A percentile compares a stretch with the other conserved stretches of the same genome.
These are phyloP conservation scores for Parastagonospora avenae DNA, from an alignment of 2,329 filamentous ascomycete species.

Conservation along the genomic window DNA sequence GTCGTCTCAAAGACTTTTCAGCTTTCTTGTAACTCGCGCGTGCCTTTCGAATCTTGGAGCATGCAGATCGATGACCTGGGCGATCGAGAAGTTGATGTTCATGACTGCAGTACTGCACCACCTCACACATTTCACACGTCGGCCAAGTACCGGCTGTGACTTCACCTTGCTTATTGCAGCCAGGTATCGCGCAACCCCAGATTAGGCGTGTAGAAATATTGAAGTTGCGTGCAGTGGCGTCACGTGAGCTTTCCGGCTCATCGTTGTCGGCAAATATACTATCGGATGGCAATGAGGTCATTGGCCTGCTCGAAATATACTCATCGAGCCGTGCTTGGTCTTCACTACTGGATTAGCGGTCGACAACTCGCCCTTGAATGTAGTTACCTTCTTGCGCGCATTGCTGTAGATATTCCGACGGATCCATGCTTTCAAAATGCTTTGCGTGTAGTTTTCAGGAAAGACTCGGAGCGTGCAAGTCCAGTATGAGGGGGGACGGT, in stretches of 20 bases:
- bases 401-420: neutral
- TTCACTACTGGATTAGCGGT: neutral
- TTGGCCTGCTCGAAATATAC: neutral
- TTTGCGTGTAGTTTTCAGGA: neutral
- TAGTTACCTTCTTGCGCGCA: conserved; percentile 1
- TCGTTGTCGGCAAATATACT: neutral
- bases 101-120: conserved; percentile 53
- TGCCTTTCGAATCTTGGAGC: conserved; percentile 45
- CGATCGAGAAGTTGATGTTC: conserved; percentile 52
- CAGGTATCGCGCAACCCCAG: neutral
- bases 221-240: conserved; percentile 1
- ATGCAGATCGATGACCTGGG: conserved; percentile 48
- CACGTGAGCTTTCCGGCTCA: neutral
- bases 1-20: neutral
- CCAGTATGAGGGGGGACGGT: too few relatives aligned
- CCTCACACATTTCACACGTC: conserved; percentile 52
- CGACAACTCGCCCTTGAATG: neutral
- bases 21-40: conserved; percentile 28
- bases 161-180: neutral
- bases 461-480: neutral
- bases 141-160: conserved; percentile 44
- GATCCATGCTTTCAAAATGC: neutral
- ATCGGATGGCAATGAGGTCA: neutral
- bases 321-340: neutral
- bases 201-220: conserved; percentile 1